Conservation (phyloP, 2,329 filamentous ascomycete species). For the Fusarium goolgardi region DNA sequence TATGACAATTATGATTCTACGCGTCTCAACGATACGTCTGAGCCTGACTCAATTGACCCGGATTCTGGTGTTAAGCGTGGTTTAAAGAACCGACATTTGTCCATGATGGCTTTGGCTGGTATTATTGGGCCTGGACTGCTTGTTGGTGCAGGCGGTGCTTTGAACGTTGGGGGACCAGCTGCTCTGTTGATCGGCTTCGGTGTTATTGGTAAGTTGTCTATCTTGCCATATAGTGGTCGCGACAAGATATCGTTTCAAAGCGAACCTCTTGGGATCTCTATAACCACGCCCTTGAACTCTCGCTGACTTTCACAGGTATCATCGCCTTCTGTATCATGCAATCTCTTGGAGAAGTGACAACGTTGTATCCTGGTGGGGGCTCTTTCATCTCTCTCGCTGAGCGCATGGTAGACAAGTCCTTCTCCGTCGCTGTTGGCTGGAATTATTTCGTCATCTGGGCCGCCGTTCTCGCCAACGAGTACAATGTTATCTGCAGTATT, state of each 20-base stretch:
- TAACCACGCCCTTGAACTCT: background rate
- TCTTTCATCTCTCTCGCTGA: conserved; percentile 78
- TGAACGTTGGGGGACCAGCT: conserved; percentile 76
- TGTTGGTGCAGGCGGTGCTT: conserved; percentile 76
- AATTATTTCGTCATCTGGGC: conserved; percentile 78
- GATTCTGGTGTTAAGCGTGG: conserved; percentile 75
- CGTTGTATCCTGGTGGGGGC: conserved; percentile 76
- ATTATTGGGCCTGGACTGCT: conserved; percentile 77
- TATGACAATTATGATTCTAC: conserved; percentile 37
- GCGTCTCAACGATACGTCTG: conserved; percentile 37
- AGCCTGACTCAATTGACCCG: conserved; percentile 64
- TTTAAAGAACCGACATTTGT: conserved; percentile 74
- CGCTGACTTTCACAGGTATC: conserved; percentile 55
- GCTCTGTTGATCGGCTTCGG: conserved; percentile 79
- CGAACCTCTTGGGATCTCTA: background rate
- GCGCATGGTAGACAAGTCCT: conserved; percentile 76
- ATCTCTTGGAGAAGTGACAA: conserved; percentile 79
- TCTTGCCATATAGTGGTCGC: background rate
- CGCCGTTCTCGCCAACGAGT: conserved; percentile 75
- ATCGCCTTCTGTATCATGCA: conserved; percentile 77
- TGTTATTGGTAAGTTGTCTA: conserved; percentile 64
- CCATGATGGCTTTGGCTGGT: conserved; percentile 72
- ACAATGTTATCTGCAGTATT: conserved; percentile 75
- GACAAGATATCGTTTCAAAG: background rate
- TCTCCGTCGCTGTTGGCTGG: conserved; percentile 76